Conservation (phyloP, 108 stramenopile species). For the Pseudonitzschia multistriata region DNA sequence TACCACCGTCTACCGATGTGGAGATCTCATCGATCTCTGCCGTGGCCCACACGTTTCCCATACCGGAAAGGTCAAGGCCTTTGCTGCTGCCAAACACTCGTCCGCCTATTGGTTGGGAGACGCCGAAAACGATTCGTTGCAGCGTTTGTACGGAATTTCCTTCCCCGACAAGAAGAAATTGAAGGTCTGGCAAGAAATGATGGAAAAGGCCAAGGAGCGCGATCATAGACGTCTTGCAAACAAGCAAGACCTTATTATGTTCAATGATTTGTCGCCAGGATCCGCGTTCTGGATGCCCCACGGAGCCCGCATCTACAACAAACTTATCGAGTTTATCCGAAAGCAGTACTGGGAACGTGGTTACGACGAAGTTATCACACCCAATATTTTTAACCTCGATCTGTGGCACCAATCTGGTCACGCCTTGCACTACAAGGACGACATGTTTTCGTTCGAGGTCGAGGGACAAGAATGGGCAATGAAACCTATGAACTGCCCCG, state of each 20-base stretch:
- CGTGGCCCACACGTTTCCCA: slow-evolving; percentile 96
- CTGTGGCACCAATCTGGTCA: slow-evolving; percentile 98
- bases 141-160: slow-evolving; percentile 97
- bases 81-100: slow-evolving; percentile 88
- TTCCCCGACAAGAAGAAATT: slow-evolving; percentile 98
- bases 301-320: slow-evolving; percentile 99
- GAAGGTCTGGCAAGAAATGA: slow-evolving; percentile 93
- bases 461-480: slow-evolving; percentile 94
- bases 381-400: slow-evolving; percentile 98
- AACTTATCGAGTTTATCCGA: slow-evolving; percentile 92
- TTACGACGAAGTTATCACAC: slow-evolving; percentile 97
- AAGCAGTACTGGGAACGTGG: slow-evolving; percentile 95
- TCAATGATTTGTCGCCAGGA: slow-evolving; percentile 96
- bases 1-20: slow-evolving; percentile 97
- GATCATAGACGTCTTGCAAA: slow-evolving; percentile 94
- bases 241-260: slow-evolving; percentile 97
- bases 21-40: slow-evolving; percentile 97
- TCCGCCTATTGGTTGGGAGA: slow-evolving; percentile 98
- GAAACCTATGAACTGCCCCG: slow-evolving; percentile 99
- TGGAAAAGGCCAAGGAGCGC: slow-evolving; percentile 95
- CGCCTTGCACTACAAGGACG: slow-evolving; percentile 98
- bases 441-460: slow-evolving; percentile 95
- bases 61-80: slow-evolving; percentile 94
- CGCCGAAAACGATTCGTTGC: slow-evolving; percentile 95
- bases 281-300: slow-evolving; percentile 97